Base-by-base conservation (phyloP, 1,284 basidiomycete species). In the Tilletia horrida region DNA sequence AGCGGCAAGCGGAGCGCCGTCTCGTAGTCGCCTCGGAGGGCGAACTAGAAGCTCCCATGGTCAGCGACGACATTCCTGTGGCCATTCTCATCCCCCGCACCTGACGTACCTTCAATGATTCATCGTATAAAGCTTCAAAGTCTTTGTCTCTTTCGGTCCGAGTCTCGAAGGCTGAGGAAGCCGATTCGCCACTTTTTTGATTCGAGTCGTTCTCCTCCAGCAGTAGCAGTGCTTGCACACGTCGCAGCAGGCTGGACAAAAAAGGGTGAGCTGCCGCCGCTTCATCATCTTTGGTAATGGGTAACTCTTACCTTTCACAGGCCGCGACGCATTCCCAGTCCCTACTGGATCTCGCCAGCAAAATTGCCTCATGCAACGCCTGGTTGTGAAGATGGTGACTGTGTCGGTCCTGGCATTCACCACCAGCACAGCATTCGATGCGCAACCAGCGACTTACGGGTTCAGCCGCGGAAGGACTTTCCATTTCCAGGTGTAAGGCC, bases 241-340 rank as follows among this genome's bases (percentile, higher is more conserved):
- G 55, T 21, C 31, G 27, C 29, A 59, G 27, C 3, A 59, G 55
- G 31, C 55, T 59, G 25, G 8, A 27, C 23, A 27, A 25, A 7
- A 6, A 27, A 52, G 13, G 50, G 1, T 25, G 13, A 52, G 50
- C 23, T 11, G 35, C 35, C 4, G 4, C 11, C 35, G 6, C 11
- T 40, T 40, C 11, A 6, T 40, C 35, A 11, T 4, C 35, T 40
- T 40, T 6, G 35, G 11, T 40, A 11, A 21, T 59, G 23, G 6
- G n/a, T 18, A 25, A 27, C 27, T 25, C 55, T 35, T 35, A 59
- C 55, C 55, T 59, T 59, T 59, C 55, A 35, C 55, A 59, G 8
- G 55, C 55, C 13, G 55, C 27, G 16, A 59, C 55, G 27, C 55
- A 59, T n/a, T 59, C 55, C 55, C 55, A 59, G 29, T 59, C 55